Base-by-base conservation (phyloP, 2,329 filamentous ascomycete species). In the Phoma sp. region DNA sequence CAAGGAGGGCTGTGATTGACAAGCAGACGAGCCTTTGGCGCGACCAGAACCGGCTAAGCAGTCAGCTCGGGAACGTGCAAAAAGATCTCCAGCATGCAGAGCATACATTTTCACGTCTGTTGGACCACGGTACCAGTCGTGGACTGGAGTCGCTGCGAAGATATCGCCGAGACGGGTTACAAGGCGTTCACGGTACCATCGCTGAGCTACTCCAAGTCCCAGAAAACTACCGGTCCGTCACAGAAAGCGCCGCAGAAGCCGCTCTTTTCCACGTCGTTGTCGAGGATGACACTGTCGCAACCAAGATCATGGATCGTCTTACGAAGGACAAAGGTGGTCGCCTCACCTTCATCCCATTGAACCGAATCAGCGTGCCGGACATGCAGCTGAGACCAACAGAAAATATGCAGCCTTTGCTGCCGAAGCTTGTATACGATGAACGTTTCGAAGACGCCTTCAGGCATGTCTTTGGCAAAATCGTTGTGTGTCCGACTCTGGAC, bases 251-350 rank as follows among this genome's bases (percentile, higher is more conserved):
- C 46, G 95, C 94, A 2, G 95, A 95, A 17, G 88, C 88, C 60
- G 96, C 92, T 72, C 82, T 99, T 8, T 99, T 99, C 77, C 92
- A 99, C 76, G 96, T 96, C 63, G 88, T 99, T 10, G 94, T 98
- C 38, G 94, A 99, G 73, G 94, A 89, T 44, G 92, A 96, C 57
- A 86, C 90, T 36, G 97, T 93, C 0, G 92, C 93, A 0, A 92
- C 91, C 1, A 85, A 86, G 63, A 85, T 97, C 31, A 86, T 95
- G 38, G 89, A 94, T 63, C 84, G 87, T 13, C 81, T 99, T 25
- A 89, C 92, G 71, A 88, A 87, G 61, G 87, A 91, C 63, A 89
- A 87, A 57, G 89, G 90, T 15, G 95, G 95, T 12, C 86, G 95
- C 70, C 85, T 99, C 17, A 99, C 96, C 0, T 97, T 97, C 69